Percentiles rank a stretch among this genome's conserved stretches.
These are phyloP conservation scores for Colletotrichum lindemuthianum DNA, from an alignment of 2,329 filamentous ascomycete species.

Conservation along the genomic window DNA sequence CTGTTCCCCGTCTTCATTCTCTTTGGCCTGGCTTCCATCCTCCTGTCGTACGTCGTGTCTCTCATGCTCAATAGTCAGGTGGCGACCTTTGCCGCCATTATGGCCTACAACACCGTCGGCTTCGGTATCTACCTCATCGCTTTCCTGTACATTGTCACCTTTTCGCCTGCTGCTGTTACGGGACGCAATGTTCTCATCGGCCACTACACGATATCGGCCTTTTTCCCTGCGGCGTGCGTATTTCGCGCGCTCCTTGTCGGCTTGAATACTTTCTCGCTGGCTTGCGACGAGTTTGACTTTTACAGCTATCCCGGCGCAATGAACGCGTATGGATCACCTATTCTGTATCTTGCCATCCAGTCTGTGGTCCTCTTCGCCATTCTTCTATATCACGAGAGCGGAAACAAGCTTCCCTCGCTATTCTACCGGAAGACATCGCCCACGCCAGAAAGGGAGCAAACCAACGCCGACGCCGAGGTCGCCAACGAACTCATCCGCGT, in stretches of 20 bases:
- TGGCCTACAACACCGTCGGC: constrained; percentile 77
- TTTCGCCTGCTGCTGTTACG: constrained; percentile 64
- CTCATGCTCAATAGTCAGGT: constrained; percentile 82
- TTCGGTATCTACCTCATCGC: constrained; percentile 78
- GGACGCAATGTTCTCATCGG: constrained; percentile 72
- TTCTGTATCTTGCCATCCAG: constrained; percentile 83
- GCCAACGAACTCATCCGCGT: constrained; percentile 71
- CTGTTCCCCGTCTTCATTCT: constrained; percentile 73
- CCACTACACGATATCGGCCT: constrained; percentile 77
- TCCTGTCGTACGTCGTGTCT: constrained; percentile 84
- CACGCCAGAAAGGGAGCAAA: constrained; percentile 50
- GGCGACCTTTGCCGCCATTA: constrained; percentile 84
- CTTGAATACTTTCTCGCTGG: constrained; percentile 84
- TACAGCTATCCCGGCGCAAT: constrained; percentile 76
- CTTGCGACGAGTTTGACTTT: constrained; percentile 74
- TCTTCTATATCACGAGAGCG: constrained; percentile 83
- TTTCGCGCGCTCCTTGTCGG: constrained; percentile 78
- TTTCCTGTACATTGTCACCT: constrained; percentile 67
- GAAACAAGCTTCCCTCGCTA: constrained; percentile 52
- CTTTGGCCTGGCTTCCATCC: constrained; percentile 80
- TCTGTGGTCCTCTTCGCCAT: constrained; percentile 74
- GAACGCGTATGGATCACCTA: constrained; percentile 82
- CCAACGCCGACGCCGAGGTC: constrained; percentile 66
- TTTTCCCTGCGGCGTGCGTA: constrained; percentile 81
- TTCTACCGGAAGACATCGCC: constrained; percentile 42